phyloP scores from a whole-genome alignment of 331 rosid genomes.

The Arachis monticola region DNA sequence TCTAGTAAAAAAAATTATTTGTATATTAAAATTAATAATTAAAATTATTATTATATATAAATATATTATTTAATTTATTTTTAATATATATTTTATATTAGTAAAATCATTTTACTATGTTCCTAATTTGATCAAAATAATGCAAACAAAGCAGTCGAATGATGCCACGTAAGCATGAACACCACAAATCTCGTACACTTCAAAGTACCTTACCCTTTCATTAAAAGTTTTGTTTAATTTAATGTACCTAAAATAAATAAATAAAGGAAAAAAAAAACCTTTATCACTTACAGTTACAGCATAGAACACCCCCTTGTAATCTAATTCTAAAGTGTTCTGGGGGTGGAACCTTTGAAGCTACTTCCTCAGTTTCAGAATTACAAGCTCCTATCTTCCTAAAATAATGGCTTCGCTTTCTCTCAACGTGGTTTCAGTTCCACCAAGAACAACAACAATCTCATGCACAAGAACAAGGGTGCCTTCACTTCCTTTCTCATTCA shows the following conservation, averaged over 20 bases:
- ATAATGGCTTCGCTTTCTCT: slow-evolving; percentile 70
- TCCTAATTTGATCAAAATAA: too few species aligned
- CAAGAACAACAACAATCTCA: slow-evolving; percentile 41
- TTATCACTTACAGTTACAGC: neutral
- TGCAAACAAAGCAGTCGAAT: neutral
- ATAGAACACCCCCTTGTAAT: neutral
- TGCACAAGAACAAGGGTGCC: slow-evolving; percentile 22
- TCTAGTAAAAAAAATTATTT: too few species aligned
- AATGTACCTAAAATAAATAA: too few species aligned
- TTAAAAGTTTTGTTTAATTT: neutral
- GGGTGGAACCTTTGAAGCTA: neutral
- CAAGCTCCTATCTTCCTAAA: slow-evolving; percentile 27
- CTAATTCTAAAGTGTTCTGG: neutral
- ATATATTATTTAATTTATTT: too few species aligned
- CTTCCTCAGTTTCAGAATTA: neutral
- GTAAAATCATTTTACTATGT: neutral
- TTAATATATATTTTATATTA: too few species aligned
- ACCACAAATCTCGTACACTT: neutral
- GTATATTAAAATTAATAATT: too few species aligned
- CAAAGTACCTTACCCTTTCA: neutral
- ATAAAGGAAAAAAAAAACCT: neutral
- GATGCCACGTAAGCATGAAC: neutral
- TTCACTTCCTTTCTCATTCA: slow-evolving; percentile 56
- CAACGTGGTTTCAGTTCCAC: slow-evolving; percentile 61
- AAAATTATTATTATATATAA: too few species aligned